phyloP scores from a whole-genome alignment of 1,284 basidiomycete species.

The Microstroma glucosiphilum region DNA sequence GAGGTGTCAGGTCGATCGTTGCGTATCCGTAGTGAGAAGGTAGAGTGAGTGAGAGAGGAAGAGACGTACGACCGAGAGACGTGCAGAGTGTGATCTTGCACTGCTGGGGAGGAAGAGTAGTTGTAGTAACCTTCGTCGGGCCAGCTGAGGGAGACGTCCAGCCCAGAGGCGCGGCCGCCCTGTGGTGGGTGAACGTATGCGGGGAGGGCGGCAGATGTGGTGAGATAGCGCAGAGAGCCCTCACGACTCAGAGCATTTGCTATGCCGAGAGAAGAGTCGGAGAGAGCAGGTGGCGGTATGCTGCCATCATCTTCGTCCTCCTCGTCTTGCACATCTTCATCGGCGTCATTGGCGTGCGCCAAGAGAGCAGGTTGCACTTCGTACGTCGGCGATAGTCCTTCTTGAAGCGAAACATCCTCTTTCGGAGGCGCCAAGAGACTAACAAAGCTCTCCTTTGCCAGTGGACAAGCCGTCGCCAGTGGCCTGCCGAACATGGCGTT shows the following conservation, averaged over 20 bases:
- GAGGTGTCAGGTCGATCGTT: conserved; percentile 58
- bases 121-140: conserved; percentile 5
- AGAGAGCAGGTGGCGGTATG: background rate
- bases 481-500: conserved; percentile 20
- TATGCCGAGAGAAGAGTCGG: background rate
- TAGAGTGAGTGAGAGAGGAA: conserved; percentile 28
- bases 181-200: background rate
- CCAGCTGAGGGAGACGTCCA: conserved; percentile 10
- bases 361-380: background rate
- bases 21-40: conserved; percentile 64
- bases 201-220: background rate
- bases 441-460: conserved; percentile 23
- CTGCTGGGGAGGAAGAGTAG: background rate
- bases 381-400: background rate
- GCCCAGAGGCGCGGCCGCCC: background rate
- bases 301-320: background rate
- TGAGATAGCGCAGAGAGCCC: conserved; percentile 5
- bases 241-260: background rate
- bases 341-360: conserved; percentile 8
- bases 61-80: background rate
- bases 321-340: background rate
- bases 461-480: conserved; percentile 24
- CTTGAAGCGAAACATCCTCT: no score
- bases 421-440: conserved; percentile 21
- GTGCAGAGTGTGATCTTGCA: background rate